Percentiles rank a stretch among this genome's conserved stretches.
These are phyloP conservation scores for Sugiyamaella paludigena DNA, from an alignment of 1,139 yeast species.

Conservation along the genomic window DNA sequence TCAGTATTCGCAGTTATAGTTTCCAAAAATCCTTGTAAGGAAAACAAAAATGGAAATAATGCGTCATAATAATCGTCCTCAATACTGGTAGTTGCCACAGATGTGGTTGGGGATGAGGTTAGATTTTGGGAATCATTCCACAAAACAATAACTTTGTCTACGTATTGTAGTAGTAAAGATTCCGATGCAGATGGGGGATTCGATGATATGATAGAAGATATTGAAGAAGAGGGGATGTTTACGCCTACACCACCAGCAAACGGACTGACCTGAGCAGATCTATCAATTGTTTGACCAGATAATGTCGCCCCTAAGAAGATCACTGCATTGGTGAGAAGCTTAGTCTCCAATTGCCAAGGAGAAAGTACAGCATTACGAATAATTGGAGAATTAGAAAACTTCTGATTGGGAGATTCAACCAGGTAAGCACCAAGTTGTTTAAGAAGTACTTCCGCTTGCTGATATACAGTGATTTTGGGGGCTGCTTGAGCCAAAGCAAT, in stretches of 20 bases:
- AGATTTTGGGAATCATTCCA: constrained; percentile 22
- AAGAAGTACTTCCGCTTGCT: constrained; percentile 53
- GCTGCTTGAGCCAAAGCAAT: constrained; percentile 63
- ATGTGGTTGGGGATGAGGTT: not conserved
- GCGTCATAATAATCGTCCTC: constrained; percentile 32
- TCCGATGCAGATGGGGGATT: constrained; percentile 31
- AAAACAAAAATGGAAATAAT: constrained; percentile 39
- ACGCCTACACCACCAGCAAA: not conserved
- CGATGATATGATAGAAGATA: not conserved
- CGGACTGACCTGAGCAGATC: too few species aligned
- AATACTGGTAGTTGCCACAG: not conserved
- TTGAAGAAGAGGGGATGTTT: too few species aligned
- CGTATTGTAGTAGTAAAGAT: constrained; percentile 42
- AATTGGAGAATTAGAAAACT: constrained; percentile 46
- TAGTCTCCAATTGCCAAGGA: constrained; percentile 47
- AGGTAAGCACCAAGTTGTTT: constrained; percentile 58
- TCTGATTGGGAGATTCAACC: constrained; percentile 56
- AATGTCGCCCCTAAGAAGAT: constrained; percentile 31
- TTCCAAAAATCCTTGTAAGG: constrained; percentile 39
- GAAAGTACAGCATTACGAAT: constrained; percentile 45
- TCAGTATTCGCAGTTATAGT: constrained; percentile 27
- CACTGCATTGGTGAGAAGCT: constrained; percentile 40
- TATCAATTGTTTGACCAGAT: not conserved
- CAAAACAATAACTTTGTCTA: constrained; percentile 38
- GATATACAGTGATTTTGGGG: constrained; percentile 40